Evolutionary conservation across 352 stramenopile species (phyloP), one percentile per base, ranked within the genome.

Genomic region (Pythium utonaiense): DNA sequence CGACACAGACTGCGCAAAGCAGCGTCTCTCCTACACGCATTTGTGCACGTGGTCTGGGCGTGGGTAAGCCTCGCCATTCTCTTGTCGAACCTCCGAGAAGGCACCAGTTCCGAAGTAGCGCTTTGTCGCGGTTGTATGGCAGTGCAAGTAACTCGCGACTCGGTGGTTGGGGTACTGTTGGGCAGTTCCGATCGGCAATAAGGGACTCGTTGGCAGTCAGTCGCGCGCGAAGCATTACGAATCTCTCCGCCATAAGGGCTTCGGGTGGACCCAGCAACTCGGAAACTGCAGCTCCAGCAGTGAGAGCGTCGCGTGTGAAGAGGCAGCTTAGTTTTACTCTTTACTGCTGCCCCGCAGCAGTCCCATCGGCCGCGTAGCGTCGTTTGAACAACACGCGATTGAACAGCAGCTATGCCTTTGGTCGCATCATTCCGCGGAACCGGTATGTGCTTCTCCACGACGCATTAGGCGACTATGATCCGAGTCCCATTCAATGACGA

Each of bases 321-420:
- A 5, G 40, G 40, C 21, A 3, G 40, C 10, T 47, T 47, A 47
- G 45, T 52, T 36, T 22, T 36, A 22, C 27, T 52, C 38, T 65
- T 59, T 58, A 65, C 58, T 65, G 57, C 57, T 58, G 58, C 49
- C 9, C 49, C 17, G 58, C 58, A 65, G 58, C 58, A 65, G 58
- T 65, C 48, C 48, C 25, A 6, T 42, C 40, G 17, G 9, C 17
- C 31, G 40, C 40, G 40, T 25, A 47, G 14, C n/a, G 3, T 27
- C 25, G 6, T 25, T 19, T 47, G 19, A 19, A 47, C 17, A 47
- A 47, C 40, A 47, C n/a, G 40, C 40, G n/a, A 51, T 34, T 30
- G 17, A 21, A 6, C 28, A 48, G 19, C 22, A 54, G 17, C 40
- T 13, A 68, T 68, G 61, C 61, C 61, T 3, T 22, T 68, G 3